Percentiles rank a stretch among this genome's conserved stretches.
Conservation (phyloP, 2,329 filamentous ascomycete genomes). For the Trichoderma arundinaceum region DNA sequence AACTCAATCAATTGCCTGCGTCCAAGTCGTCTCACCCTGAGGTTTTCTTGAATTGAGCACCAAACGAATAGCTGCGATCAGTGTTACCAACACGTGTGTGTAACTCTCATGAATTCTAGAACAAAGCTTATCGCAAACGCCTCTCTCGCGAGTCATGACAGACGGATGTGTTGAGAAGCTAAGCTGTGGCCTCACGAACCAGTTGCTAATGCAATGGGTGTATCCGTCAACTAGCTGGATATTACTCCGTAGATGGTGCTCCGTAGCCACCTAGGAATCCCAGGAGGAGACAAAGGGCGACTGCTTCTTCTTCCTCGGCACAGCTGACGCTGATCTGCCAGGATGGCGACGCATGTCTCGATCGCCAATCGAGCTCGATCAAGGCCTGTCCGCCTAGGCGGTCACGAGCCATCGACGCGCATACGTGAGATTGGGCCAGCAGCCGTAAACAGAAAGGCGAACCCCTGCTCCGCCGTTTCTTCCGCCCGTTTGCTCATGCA, state of each 20-base stretch:
- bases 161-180: conserved; percentile 14
- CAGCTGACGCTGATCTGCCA: background rate
- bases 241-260: background rate
- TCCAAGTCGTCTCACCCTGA: too few species aligned
- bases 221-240: conserved; percentile 3
- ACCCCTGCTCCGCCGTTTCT: conserved; percentile 7
- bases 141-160: conserved; percentile 13
- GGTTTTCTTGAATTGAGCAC: background rate
- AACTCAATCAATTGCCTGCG: background rate
- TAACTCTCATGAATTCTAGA: conserved; percentile 14
- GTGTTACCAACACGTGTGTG: background rate
- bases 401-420: conserved; percentile 17
- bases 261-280: too few species aligned
- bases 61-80: background rate
- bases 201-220: conserved; percentile 14
- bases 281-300: background rate
- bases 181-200: conserved; percentile 7
- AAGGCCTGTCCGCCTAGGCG: conserved; percentile 4
- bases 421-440: background rate
- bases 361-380: conserved; percentile 7
- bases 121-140: conserved; percentile 22
- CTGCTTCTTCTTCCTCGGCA: background rate
- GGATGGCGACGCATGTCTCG: conserved; percentile 2
- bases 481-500: background rate
- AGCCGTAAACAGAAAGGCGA: background rate